A percentile compares a stretch with the other conserved stretches of the same genome.
These are phyloP conservation scores for Pichia thaimueangensis DNA, from an alignment of 805 yeast genomes.

Conservation along the genomic window DNA sequence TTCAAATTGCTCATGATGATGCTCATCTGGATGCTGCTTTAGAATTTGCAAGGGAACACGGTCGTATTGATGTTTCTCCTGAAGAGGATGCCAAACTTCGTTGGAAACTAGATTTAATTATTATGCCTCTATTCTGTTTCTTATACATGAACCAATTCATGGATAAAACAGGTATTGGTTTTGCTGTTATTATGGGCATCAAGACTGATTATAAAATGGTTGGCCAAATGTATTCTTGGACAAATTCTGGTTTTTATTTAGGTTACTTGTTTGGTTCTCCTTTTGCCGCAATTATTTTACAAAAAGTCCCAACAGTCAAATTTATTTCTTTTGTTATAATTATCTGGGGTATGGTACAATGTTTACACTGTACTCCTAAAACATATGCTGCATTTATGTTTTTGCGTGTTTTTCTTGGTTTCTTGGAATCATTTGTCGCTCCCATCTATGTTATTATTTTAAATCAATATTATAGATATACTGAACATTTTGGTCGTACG, in stretches of 20 bases:
- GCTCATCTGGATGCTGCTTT: conserved; percentile 13
- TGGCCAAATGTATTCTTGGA: conserved; percentile 48
- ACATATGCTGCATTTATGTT: conserved; percentile 31
- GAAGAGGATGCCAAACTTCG: conserved; percentile 14
- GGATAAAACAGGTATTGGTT: conserved; percentile 38
- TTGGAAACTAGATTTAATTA: conserved; percentile 28
- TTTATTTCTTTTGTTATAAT: conserved; percentile 24
- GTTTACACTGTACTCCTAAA: conserved; percentile 25
- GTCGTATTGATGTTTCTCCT: conserved; percentile 8
- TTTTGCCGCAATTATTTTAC: conserved; percentile 22
- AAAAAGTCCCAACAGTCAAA: conserved; percentile 30
- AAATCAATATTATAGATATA: conserved; percentile 40
- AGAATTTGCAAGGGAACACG: conserved; percentile 10
- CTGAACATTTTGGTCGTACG: conserved; percentile 36
- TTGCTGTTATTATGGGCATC: conserved; percentile 42
- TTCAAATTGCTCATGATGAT: conserved; percentile 14
- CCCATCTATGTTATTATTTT: conserved; percentile 17
- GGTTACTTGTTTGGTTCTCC: conserved; percentile 33
- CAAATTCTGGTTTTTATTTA: conserved; percentile 29
- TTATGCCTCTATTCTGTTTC: conserved; percentile 28
- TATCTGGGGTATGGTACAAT: conserved; percentile 30
- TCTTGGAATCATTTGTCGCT: conserved; percentile 25
- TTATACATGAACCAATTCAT: conserved; percentile 28
- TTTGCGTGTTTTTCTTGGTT: conserved; percentile 31
- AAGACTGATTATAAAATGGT: conserved; percentile 33